Evolutionary conservation across 306 rosid species (phyloP).

Genomic region (Morella rubra): DNA sequence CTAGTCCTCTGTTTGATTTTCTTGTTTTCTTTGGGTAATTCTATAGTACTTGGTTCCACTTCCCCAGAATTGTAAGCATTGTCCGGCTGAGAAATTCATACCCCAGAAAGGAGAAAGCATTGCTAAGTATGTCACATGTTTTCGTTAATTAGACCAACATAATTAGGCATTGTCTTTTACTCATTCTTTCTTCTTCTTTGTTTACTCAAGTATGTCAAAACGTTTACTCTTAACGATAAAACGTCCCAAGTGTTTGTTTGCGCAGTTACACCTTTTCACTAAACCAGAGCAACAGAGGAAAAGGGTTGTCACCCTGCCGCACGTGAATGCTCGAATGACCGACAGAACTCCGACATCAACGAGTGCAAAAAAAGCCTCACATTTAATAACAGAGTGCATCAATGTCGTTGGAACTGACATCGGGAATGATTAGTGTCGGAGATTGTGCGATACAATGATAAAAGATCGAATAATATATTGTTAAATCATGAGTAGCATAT

Average conservation of each 20-base stretch:
- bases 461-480: background rate
- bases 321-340: slow-evolving; percentile 30
- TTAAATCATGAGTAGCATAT: slow-evolving; percentile 14
- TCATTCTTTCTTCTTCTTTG: too few relatives aligned
- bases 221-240: too few relatives aligned
- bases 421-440: slow-evolving; percentile 16
- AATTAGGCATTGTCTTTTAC: too few relatives aligned
- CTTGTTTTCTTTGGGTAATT: too few relatives aligned
- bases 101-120: too few relatives aligned
- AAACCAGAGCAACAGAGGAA: background rate
- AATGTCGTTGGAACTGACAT: slow-evolving; percentile 15
- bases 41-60: too few relatives aligned
- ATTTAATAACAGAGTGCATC: background rate
- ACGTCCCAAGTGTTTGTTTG: background rate
- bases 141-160: too few relatives aligned
- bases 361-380: slow-evolving; percentile 7
- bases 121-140: too few relatives aligned
- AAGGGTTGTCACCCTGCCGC: background rate
- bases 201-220: too few relatives aligned
- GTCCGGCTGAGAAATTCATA: too few relatives aligned
- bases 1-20: too few relatives aligned
- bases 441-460: slow-evolving; percentile 9
- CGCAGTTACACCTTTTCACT: background rate
- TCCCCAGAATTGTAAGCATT: too few relatives aligned
- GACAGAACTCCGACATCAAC: slow-evolving; percentile 16